A percentile compares a stretch with the other conserved stretches of the same genome.
phyloP scores from a whole-genome alignment of 148 eudicot genomes.

The Fagopyrum tataricum region DNA sequence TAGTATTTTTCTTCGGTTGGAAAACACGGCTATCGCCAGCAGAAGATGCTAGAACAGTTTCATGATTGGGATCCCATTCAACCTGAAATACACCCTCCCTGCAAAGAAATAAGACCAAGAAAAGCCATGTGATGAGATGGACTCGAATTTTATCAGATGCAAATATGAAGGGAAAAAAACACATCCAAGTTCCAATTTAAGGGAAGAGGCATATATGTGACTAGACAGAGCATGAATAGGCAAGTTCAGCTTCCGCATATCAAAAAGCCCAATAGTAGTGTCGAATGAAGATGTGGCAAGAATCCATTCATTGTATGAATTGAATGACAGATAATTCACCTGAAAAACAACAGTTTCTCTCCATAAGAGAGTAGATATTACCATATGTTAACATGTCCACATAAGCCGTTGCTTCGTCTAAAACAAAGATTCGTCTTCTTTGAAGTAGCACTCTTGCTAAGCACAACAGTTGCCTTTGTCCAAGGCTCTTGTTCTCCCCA shows the following conservation, averaged over 20 bases:
- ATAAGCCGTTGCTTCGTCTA: constrained; percentile 95
- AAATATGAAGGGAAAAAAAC: not conserved
- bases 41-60: no score
- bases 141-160: not conserved
- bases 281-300: constrained; percentile 95
- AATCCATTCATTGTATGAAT: constrained; percentile 79
- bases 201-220: constrained; percentile 50
- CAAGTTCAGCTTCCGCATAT: constrained; percentile 58
- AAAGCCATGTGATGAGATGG: no score
- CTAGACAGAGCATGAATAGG: constrained; percentile 72
- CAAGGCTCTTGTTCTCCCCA: constrained; percentile 92
- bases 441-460: constrained; percentile 74
- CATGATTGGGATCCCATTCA: no score
- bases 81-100: no score
- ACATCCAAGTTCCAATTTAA: not conserved
- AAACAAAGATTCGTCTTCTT: constrained; percentile 61
- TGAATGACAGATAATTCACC: constrained; percentile 92
- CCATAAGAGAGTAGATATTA: no score
- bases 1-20: no score
- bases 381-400: constrained; percentile 88
- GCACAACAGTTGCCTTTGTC: constrained; percentile 88
- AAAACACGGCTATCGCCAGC: no score
- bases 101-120: no score
- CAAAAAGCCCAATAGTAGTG: constrained; percentile 84
- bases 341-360: constrained; percentile 18